Percentiles rank a stretch among this genome's conserved stretches.
Evolutionary conservation across 1,139 yeast species (phyloP).

Genomic region (Scheffersomyces lignicola): DNA sequence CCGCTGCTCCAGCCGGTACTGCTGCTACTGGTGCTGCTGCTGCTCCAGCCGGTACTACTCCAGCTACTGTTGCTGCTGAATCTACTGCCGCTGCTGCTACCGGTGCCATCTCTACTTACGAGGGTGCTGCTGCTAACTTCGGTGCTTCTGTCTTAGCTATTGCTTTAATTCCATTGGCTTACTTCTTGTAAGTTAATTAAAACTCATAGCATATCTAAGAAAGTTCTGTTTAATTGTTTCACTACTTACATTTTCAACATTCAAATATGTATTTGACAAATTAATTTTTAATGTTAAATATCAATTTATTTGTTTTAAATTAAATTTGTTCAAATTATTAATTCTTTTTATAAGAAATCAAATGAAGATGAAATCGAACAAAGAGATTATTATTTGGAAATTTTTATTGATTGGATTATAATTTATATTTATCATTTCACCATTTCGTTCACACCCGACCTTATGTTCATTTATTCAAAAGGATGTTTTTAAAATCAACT

Average conservation of each 20-base stretch:
- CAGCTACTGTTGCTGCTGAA: constrained; percentile 9
- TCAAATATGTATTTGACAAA: background rate
- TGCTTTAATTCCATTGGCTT: constrained; percentile 28
- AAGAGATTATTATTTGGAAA: constrained; percentile 1
- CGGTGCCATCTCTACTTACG: constrained; percentile 18
- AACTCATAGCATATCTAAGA: constrained; percentile 12
- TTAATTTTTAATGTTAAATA: background rate
- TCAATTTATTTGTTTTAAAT: constrained; percentile 3
- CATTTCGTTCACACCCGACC: background rate
- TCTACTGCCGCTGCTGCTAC: constrained; percentile 28
- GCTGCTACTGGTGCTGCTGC: constrained; percentile 12
- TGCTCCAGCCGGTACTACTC: constrained; percentile 9
- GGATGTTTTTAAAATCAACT: constrained; percentile 1
- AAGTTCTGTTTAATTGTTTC: constrained; percentile 1
- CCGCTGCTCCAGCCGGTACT: constrained; percentile 14
- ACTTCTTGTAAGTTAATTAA: constrained; percentile 16
- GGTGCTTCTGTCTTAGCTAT: constrained; percentile 27
- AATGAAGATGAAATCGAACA: background rate
- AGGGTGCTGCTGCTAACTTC: constrained; percentile 24
- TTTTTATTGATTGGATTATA: background rate
- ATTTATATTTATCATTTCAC: background rate
- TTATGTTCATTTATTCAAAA: background rate
- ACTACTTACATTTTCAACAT: constrained; percentile 4
- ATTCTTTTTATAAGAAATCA: background rate
- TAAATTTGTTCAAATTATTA: constrained; percentile 1